Evolutionary conservation across 75 land plant species (phyloP), one percentile per base, ranked within the genome.

Genomic region (Pseudotsuga menziesii): DNA sequence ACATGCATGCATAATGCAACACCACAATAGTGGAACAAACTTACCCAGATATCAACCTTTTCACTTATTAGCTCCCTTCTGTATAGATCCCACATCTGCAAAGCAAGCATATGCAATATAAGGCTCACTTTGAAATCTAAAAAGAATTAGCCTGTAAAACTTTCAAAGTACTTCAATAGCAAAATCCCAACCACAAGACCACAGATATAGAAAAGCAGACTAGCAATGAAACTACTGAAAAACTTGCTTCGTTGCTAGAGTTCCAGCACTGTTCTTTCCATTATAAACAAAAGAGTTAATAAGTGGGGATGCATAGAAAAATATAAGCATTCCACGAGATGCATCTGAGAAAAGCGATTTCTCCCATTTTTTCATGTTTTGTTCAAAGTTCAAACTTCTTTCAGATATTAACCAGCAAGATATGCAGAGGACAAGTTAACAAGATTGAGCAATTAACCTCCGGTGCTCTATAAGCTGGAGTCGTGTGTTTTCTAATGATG

Each of bases 31-130:
- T 55, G 76, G 22, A 70, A 4, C 76, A 29, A 22, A 80, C 93
- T 86, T 83, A 97, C 99, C 99, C 98, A 97, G 11, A 97, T 93
- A 75, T 97, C 99, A 54, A 97, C 99, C 75, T 97, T 97, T 80
- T 97, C 99, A 79, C 76, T 92, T 58, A 97, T 92, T 55, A 95
- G 78, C 72, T 97, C 99, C 82, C 84, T 88, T 66, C 89, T 85
- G 71, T 83, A 93, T 25, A 97, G 90, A 82, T 97, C 99, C 98
- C 99, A 97, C 99, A 97, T 97, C 99, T 97, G 86, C 20, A 60
- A 60, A 25, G 77, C 57, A 41, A 76, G 48, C 16, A 44, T 23
- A 25, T 73, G 23, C 26, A 23, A 25, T 73, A 52, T 73, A 41
- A 36, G 48, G 36, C 41, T 27, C 26, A 61, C 27, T 7, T 19